A percentile compares a stretch with the other conserved stretches of the same genome.
These are phyloP conservation scores for Termitomyces sp. DNA, from an alignment of 1,284 basidiomycete genomes.

Conservation along the genomic window DNA sequence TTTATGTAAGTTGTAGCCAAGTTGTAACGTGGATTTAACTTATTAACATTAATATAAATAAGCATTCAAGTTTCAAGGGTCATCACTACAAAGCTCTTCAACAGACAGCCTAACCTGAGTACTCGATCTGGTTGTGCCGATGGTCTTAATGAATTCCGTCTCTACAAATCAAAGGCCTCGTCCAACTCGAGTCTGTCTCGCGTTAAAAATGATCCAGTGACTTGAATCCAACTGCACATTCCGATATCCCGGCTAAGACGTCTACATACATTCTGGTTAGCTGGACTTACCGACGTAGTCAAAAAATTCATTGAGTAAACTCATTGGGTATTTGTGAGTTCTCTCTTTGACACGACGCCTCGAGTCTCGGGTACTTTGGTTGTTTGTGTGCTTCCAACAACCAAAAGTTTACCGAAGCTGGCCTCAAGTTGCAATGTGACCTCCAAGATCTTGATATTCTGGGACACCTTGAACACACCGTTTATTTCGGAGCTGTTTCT, in stretches of 20 bases:
- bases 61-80: no score
- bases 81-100: background rate
- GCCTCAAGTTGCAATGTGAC: background rate
- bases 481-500: background rate
- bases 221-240: background rate
- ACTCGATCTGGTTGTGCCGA: background rate
- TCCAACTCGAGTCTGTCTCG: background rate
- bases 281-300: background rate
- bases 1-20: no score
- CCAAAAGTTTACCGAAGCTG: background rate
- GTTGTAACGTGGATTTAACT: background rate
- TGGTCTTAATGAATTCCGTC: background rate
- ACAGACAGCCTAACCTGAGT: background rate
- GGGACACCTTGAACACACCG: background rate
- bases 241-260: background rate
- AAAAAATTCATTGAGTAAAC: background rate
- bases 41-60: background rate
- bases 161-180: background rate
- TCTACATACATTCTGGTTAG: background rate
- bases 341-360: background rate
- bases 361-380: background rate
- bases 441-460: background rate
- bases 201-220: background rate
- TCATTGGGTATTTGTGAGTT: background rate
- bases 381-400: background rate